phyloP scores from a whole-genome alignment of 2,329 filamentous ascomycete genomes.

The Chaetothyriales sp. region DNA sequence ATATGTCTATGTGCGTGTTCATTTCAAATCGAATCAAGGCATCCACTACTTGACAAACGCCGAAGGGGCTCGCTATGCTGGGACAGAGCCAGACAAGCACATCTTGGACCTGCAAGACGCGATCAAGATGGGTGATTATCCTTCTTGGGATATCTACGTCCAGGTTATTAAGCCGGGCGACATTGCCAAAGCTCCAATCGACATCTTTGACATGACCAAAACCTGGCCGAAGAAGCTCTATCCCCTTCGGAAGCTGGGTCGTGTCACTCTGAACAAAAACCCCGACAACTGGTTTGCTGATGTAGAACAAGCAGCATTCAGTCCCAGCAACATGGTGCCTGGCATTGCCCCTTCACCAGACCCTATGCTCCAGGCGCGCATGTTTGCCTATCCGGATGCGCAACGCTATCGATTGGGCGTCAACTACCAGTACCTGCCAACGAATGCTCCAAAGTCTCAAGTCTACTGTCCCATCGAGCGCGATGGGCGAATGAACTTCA shows the following conservation, averaged over 20 bases:
- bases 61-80: slow-evolving; percentile 39
- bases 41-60: slow-evolving; percentile 44
- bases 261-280: slow-evolving; percentile 38
- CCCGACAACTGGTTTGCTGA: slow-evolving; percentile 49
- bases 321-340: slow-evolving; percentile 48
- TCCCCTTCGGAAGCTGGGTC: slow-evolving; percentile 41
- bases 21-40: slow-evolving; percentile 49
- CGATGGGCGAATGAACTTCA: slow-evolving; percentile 23
- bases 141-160: slow-evolving; percentile 49
- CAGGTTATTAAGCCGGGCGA: slow-evolving; percentile 49
- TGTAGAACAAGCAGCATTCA: slow-evolving; percentile 53
- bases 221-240: slow-evolving; percentile 51
- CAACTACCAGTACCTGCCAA: slow-evolving; percentile 27
- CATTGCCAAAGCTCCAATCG: slow-evolving; percentile 45
- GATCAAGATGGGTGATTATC: slow-evolving; percentile 45
- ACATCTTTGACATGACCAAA: slow-evolving; percentile 55
- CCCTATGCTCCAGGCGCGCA: slow-evolving; percentile 45
- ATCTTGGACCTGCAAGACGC: slow-evolving; percentile 50
- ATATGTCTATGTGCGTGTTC: slow-evolving; percentile 52
- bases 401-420: slow-evolving; percentile 26
- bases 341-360: slow-evolving; percentile 49
- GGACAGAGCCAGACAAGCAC: slow-evolving; percentile 46
- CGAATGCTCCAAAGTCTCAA: slow-evolving; percentile 19
- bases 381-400: slow-evolving; percentile 47
- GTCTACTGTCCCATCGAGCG: slow-evolving; percentile 39